Conservation (phyloP, 371 early-diverging fungal species). For the Mortierella sp. region DNA sequence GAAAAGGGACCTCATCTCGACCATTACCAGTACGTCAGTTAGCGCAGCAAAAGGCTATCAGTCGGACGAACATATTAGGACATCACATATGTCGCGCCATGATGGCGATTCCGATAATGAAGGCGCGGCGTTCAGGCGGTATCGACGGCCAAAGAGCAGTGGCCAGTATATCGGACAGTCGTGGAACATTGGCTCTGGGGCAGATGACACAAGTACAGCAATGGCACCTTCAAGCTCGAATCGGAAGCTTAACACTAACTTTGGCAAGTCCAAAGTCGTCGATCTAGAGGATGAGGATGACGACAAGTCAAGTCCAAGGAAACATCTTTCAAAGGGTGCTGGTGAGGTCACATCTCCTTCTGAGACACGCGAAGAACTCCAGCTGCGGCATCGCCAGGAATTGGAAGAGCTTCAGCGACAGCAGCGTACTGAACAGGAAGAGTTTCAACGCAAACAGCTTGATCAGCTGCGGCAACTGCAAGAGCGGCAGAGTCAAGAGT, state of each 20-base stretch:
- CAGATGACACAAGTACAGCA: not conserved
- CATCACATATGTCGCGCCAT: not conserved
- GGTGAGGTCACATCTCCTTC: not conserved
- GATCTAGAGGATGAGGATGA: slow-evolving; percentile 15
- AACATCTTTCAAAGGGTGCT: not conserved
- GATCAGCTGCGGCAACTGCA: slow-evolving; percentile 47
- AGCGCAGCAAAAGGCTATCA: slow-evolving; percentile 1
- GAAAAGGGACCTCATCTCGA: slow-evolving; percentile 29
- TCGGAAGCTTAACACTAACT: not conserved
- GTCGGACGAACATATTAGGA: slow-evolving; percentile 1
- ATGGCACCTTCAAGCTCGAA: not conserved
- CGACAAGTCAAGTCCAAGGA: not conserved
- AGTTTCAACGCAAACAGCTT: slow-evolving; percentile 45
- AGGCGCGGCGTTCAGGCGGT: slow-evolving; percentile 9
- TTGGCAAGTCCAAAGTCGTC: not conserved
- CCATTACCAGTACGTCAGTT: not conserved
- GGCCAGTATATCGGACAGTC: slow-evolving; percentile 46
- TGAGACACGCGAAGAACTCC: slow-evolving; percentile 28
- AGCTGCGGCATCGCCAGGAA: slow-evolving; percentile 32
- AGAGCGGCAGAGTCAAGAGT: slow-evolving; percentile 29
- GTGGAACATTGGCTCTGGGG: slow-evolving; percentile 38
- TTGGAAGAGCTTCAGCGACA: slow-evolving; percentile 39
- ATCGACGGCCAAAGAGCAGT: slow-evolving; percentile 8
- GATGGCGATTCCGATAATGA: slow-evolving; percentile 19
- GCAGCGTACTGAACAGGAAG: slow-evolving; percentile 43